A percentile compares a stretch with the other conserved stretches of the same genome.
Conservation (phyloP, 2,329 filamentous ascomycete species). For the Atkinsonella texensis region DNA sequence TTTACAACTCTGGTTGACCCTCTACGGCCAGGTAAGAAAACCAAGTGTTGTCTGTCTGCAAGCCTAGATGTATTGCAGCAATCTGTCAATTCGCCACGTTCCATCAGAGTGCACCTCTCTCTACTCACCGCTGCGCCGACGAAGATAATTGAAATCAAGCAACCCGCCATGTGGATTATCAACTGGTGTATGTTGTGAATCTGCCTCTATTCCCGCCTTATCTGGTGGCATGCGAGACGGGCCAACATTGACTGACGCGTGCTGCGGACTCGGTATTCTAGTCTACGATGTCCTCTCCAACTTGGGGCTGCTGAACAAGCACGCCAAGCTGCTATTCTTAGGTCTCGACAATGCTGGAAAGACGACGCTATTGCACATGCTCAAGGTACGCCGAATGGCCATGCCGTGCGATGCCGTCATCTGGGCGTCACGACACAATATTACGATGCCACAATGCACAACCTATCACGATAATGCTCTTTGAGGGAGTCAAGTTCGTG, state of each 20-base stretch:
- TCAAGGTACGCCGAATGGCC: constrained; percentile 54
- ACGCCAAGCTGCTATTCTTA: constrained; percentile 88
- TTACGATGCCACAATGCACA: background rate
- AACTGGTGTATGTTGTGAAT: constrained; percentile 70
- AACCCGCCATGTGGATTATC: constrained; percentile 71
- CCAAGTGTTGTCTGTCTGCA: background rate
- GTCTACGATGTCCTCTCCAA: constrained; percentile 86
- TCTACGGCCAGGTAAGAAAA: constrained; percentile 1
- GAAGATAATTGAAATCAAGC: constrained; percentile 3
- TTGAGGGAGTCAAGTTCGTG: background rate
- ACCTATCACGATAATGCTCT: background rate
- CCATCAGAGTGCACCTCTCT: constrained; percentile 9
- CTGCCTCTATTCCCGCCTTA: constrained; percentile 5
- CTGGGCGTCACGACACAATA: background rate
- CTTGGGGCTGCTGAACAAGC: constrained; percentile 85
- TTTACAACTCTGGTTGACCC: background rate
- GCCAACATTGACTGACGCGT: constrained; percentile 20
- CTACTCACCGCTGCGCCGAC: constrained; percentile 8
- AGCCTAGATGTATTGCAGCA: constrained; percentile 1
- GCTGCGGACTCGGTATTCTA: constrained; percentile 11
- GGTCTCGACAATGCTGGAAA: constrained; percentile 92
- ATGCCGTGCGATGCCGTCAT: background rate
- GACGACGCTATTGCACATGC: constrained; percentile 87
- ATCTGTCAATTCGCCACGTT: constrained; percentile 5
- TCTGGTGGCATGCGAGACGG: background rate